Evolutionary conservation across 495 filamentous ascomycete genomes (phyloP).

Genomic region (Lophiotrema nucula): DNA sequence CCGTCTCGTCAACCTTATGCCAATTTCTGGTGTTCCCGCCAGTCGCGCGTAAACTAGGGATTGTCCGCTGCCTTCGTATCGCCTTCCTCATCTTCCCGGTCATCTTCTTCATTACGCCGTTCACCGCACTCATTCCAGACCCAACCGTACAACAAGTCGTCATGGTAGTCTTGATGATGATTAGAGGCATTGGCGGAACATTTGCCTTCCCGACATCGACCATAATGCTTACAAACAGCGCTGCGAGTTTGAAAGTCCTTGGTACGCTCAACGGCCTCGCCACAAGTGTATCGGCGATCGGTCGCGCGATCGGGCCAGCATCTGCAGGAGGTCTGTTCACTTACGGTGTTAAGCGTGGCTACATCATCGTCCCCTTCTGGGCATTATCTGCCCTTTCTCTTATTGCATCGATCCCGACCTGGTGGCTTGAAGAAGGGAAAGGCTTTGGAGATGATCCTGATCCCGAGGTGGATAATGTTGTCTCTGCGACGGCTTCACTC

Average conservation of each 20-base stretch:
- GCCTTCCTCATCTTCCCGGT: slow-evolving; percentile 64
- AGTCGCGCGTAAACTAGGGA: slow-evolving; percentile 65
- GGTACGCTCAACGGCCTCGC: slow-evolving; percentile 90
- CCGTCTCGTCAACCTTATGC: slow-evolving; percentile 65
- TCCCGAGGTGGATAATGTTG: slow-evolving; percentile 39
- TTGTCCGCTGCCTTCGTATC: slow-evolving; percentile 64
- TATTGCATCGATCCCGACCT: slow-evolving; percentile 64
- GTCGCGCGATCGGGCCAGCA: slow-evolving; percentile 74
- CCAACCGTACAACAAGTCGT: slow-evolving; percentile 38
- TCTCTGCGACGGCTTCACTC: slow-evolving; percentile 5
- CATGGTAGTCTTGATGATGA: slow-evolving; percentile 58
- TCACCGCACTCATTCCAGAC: slow-evolving; percentile 60
- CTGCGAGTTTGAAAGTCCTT: slow-evolving; percentile 67
- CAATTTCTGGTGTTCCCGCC: slow-evolving; percentile 80
- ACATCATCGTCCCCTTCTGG: slow-evolving; percentile 80
- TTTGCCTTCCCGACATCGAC: slow-evolving; percentile 84
- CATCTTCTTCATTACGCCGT: slow-evolving; percentile 71
- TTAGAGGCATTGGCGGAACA: slow-evolving; percentile 69
- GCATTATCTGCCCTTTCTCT: slow-evolving; percentile 57
- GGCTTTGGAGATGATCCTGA: slow-evolving; percentile 58
- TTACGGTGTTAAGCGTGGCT: slow-evolving; percentile 66
- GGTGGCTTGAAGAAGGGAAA: slow-evolving; percentile 71
- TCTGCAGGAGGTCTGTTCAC: slow-evolving; percentile 46
- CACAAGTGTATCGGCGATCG: slow-evolving; percentile 73
- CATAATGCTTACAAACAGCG: slow-evolving; percentile 89